Conservation (phyloP, 148 eudicot genomes). For the Fagopyrum esculentum region DNA sequence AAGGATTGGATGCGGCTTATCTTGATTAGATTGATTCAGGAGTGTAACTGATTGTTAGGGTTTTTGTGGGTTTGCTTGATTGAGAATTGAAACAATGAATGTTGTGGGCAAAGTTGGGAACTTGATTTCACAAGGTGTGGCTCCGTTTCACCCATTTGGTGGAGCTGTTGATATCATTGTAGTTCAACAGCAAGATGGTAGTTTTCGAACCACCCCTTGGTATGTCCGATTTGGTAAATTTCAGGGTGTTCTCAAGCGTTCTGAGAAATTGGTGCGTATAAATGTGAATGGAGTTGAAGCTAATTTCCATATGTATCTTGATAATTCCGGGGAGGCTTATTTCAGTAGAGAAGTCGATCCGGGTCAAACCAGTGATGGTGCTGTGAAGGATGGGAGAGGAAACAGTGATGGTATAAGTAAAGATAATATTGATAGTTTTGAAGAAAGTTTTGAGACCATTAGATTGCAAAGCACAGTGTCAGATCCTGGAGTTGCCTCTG, state of each 20-base stretch:
- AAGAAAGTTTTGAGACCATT: slow-evolving; percentile 24
- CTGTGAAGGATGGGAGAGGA: slow-evolving; percentile 31
- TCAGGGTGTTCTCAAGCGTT: slow-evolving; percentile 94
- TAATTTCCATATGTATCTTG: slow-evolving; percentile 86
- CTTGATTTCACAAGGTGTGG: slow-evolving; percentile 77
- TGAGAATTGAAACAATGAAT: slow-evolving; percentile 51
- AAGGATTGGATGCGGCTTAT: background rate
- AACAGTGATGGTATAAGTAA: slow-evolving; percentile 25
- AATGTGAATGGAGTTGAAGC: slow-evolving; percentile 86
- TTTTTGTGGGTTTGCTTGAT: slow-evolving; percentile 9
- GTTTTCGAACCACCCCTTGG: slow-evolving; percentile 89
- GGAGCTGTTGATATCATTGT: slow-evolving; percentile 97
- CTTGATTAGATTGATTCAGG: slow-evolving; percentile 2
- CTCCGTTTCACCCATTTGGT: slow-evolving; percentile 98
- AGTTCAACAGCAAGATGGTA: slow-evolving; percentile 89
- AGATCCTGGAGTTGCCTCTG: slow-evolving; percentile 34
- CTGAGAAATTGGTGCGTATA: slow-evolving; percentile 76
- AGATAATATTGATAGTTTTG: slow-evolving; percentile 25
- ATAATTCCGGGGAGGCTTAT: slow-evolving; percentile 96
- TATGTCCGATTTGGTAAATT: slow-evolving; percentile 95
- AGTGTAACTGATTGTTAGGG: slow-evolving; percentile 11
- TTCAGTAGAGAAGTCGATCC: slow-evolving; percentile 55
- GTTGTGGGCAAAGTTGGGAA: slow-evolving; percentile 81
- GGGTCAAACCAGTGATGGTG: slow-evolving; percentile 32
- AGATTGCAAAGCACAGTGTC: slow-evolving; percentile 33